Base-by-base conservation (phyloP, 768 basidiomycete genomes). In the Tylopilus rubrobrunneus region DNA sequence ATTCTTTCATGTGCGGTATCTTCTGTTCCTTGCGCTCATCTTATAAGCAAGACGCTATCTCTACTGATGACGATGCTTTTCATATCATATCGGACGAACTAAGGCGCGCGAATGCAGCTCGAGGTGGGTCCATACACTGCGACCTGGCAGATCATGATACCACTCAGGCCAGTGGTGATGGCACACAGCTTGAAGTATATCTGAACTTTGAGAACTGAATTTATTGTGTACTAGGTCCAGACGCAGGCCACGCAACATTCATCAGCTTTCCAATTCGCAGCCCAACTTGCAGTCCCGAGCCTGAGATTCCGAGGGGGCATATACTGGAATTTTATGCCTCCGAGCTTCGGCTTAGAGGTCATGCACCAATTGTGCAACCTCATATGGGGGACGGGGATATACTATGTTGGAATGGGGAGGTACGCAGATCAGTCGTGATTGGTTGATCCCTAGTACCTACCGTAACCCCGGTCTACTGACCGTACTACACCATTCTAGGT, bases 381-480 rank as follows among this genome's bases (percentile, higher is more conserved):
- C 89, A 92, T 64, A 62, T 70, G 14, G 58, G 69, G 33, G 74
- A 73, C 14, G 82, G 79, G 7, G 77, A 85, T 62, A 64, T 89
- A 4, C 69, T 94, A 27, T 92, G 89, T 63, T 94, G 88, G 87
- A 92, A 92, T 63, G 92, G 92, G 56, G 89, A 94, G 75, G 89
- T 85, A 44, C 44, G 70, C 70, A 15, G 23, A 48, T 43, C n/a
- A 5, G 8, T 33, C 21, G 8, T 19, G 29, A 53, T 19, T 23
- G 8, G 33, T 33, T 47, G n/a, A 11, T 44, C 15, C n/a, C n/a
- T n/a, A n/a, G n/a, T n/a, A n/a, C 10, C 27, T 40, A 48, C 39
- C 19, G 3, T 31, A 11, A 31, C 10, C 8, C 4, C 19, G 37
- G 37, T 37, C 10, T 53, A 17, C 31, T 42, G 23, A 55, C 49